Conservation (phyloP, 2,329 filamentous ascomycete species). For the Phialocephala sp. region DNA sequence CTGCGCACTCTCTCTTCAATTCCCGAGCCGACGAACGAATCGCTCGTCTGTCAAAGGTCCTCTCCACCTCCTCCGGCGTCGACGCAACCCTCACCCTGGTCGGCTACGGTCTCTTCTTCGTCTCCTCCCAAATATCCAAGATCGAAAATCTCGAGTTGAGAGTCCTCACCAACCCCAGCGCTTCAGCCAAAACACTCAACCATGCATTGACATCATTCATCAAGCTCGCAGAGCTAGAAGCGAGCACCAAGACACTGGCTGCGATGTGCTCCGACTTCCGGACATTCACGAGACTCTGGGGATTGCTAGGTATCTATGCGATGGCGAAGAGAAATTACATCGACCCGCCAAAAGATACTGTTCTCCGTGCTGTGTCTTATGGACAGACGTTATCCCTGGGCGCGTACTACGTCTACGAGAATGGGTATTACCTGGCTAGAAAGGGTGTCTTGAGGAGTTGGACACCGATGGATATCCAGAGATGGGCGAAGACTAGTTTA, state of each 20-base stretch:
- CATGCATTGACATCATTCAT: conserved; percentile 6
- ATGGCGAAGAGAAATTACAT: conserved; percentile 24
- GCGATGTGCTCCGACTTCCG: conserved; percentile 23
- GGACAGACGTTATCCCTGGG: conserved; percentile 16
- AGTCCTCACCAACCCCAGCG: conserved; percentile 12
- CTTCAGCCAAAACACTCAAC: conserved; percentile 11
- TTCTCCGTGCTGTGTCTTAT: conserved; percentile 9
- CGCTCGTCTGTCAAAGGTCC: not conserved
- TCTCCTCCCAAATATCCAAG: conserved; percentile 19
- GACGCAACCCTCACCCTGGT: conserved; percentile 5
- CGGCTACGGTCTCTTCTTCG: conserved; percentile 19
- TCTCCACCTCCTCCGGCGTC: conserved; percentile 5
- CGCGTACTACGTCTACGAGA: conserved; percentile 22
- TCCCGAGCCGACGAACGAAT: not conserved
- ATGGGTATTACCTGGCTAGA: conserved; percentile 22
- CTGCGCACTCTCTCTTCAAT: not conserved
- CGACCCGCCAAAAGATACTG: conserved; percentile 15
- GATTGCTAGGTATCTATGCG: conserved; percentile 19
- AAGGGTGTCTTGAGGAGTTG: conserved; percentile 22
- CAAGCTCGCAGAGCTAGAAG: conserved; percentile 17
- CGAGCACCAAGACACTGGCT: conserved; percentile 16
- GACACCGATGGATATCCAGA: conserved; percentile 16
- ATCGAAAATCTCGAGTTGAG: conserved; percentile 17
- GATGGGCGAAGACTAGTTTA: conserved; percentile 24
- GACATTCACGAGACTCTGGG: conserved; percentile 23